Base-by-base conservation (phyloP, 2,329 filamentous ascomycete genomes). In the Aspergillus sp. region DNA sequence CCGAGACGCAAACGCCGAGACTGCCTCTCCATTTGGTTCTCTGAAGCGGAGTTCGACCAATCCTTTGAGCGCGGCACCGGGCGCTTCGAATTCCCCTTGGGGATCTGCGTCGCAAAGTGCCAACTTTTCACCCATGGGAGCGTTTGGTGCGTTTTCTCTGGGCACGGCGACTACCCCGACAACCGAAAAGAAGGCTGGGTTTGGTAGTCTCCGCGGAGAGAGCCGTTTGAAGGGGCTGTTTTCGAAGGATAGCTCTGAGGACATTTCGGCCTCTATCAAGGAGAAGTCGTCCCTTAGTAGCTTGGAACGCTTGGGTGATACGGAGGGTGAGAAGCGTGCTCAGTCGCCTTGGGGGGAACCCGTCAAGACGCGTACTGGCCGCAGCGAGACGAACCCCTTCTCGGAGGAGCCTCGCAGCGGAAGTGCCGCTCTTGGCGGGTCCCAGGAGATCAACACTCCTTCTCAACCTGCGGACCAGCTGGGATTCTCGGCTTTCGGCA, bases 91-190 rank as follows among this genome's bases (percentile, higher is more conserved):
- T 41, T 86, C 84, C 13, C 83, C 85, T 8, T 89, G 86, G 85
- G 81, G 83, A 21, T 78, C 84, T 30, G 83, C 85, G 13, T 83
- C 86, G 21, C 85, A 86, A 57, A 82, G 81, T 53, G 84, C 88
- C 47, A 84, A 86, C 11, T 86, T 90, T 67, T 84, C 88, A 6
- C 86, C 88, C 2, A 90, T 93, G 82, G 92, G 94, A 36, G 88
- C 88, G 21, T 99, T 99, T 77, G 94, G 94, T 10, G 95, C 88
- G 70, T 98, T 98, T 75, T 88, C 90, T n/a, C 76, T 96, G 55
- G 80, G 78, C 11, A 76, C 73, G 39, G 77, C 79, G 51, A 76
- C 85, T 3, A 78, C 81, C 30, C 82, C 83, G 6, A 77, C 82
- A 7, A 80, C 83, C 3, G 91, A 96, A 57, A 96, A 95, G 79